Evolutionary conservation across 2,329 filamentous ascomycete genomes (phyloP).

Genomic region (Xylariales sp.): DNA sequence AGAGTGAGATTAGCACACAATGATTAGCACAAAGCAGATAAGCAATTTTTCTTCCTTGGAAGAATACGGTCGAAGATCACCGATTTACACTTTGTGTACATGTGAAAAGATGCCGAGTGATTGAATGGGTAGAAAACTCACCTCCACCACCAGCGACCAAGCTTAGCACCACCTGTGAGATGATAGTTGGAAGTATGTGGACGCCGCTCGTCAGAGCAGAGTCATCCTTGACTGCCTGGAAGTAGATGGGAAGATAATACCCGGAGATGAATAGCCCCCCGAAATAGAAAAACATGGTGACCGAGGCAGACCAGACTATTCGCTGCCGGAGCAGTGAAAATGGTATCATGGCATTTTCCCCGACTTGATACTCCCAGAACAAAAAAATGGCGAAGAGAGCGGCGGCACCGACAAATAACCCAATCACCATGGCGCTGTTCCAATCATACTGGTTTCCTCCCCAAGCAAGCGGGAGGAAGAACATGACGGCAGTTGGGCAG

Average conservation of each 20-base stretch:
- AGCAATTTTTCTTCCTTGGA: too few relatives aligned
- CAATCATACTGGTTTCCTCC: constrained; percentile 31
- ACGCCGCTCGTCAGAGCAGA: constrained; percentile 17
- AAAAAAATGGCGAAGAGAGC: constrained; percentile 24
- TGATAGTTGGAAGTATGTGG: constrained; percentile 18
- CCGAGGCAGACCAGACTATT: constrained; percentile 13
- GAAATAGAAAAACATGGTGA: constrained; percentile 16
- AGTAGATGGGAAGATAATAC: constrained; percentile 47
- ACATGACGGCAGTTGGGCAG: constrained; percentile 30
- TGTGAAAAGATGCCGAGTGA: too few relatives aligned
- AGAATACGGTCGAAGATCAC: too few relatives aligned
- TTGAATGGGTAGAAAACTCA: too few relatives aligned
- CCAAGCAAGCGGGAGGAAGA: constrained; percentile 42
- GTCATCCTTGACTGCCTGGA: constrained; percentile 37
- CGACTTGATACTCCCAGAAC: constrained; percentile 28
- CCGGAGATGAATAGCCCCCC: constrained; percentile 18
- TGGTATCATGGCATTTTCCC: constrained; percentile 33
- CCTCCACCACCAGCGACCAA: too few relatives aligned
- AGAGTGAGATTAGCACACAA: too few relatives aligned
- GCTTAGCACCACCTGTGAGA: too few relatives aligned
- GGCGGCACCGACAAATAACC: constrained; percentile 28
- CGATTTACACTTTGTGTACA: too few relatives aligned
- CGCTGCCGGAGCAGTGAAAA: constrained; percentile 13
- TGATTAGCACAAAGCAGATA: too few relatives aligned
- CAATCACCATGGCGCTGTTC: constrained; percentile 29